Evolutionary conservation across 2,329 filamentous ascomycete genomes (phyloP).

Genomic region (Cadophora gregata): DNA sequence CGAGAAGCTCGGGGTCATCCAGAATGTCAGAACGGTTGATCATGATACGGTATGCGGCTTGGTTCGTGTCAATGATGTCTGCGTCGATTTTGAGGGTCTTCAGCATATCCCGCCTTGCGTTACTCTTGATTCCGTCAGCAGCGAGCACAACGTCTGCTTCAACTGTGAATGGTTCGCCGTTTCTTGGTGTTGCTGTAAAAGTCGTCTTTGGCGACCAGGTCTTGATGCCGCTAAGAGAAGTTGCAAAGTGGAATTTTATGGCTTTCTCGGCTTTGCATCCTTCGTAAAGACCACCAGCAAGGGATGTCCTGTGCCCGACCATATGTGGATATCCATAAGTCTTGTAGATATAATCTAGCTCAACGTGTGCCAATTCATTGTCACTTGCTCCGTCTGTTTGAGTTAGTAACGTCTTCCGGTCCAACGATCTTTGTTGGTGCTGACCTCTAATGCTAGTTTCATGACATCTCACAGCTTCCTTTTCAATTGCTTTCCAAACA

Average conservation of each 20-base stretch:
- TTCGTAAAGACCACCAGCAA: slow-evolving; percentile 72
- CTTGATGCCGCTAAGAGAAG: slow-evolving; percentile 59
- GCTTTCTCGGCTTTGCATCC: slow-evolving; percentile 68
- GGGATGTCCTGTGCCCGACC: slow-evolving; percentile 76
- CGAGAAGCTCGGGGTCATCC: slow-evolving; percentile 68
- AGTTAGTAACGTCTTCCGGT: background rate
- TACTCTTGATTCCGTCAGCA: slow-evolving; percentile 62
- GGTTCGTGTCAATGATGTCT: slow-evolving; percentile 70
- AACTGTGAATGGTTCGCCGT: slow-evolving; percentile 57
- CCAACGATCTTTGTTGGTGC: slow-evolving; percentile 26
- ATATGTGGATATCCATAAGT: slow-evolving; percentile 80
- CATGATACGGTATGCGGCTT: slow-evolving; percentile 83
- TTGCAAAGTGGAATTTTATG: slow-evolving; percentile 73
- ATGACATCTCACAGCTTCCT: slow-evolving; percentile 71
- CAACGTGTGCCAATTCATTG: slow-evolving; percentile 72
- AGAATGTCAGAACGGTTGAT: slow-evolving; percentile 71
- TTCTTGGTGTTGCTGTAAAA: slow-evolving; percentile 64
- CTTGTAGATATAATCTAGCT: slow-evolving; percentile 68
- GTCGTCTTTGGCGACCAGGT: slow-evolving; percentile 64
- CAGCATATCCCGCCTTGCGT: slow-evolving; percentile 46
- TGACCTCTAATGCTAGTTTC: slow-evolving; percentile 75
- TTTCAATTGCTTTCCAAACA: slow-evolving; percentile 73
- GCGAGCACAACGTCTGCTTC: slow-evolving; percentile 60
- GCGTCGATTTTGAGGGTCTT: slow-evolving; percentile 37
- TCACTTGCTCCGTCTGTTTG: slow-evolving; percentile 68